Evolutionary conservation across 768 basidiomycete genomes (phyloP).

Genomic region (Pulveroboletus sp.): DNA sequence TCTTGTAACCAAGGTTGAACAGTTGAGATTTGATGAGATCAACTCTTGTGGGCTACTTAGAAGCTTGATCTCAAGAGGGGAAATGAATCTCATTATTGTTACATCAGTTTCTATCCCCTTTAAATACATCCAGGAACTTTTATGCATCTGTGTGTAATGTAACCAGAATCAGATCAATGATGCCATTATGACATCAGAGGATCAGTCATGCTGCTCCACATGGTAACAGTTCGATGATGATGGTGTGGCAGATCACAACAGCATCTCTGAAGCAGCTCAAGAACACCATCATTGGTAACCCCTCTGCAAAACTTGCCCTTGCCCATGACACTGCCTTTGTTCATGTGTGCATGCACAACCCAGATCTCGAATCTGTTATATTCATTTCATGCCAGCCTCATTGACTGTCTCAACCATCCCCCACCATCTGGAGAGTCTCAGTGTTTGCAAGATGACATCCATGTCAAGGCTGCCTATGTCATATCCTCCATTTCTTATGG

Average conservation of each 20-base stretch:
- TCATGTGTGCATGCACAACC: conserved; percentile 47
- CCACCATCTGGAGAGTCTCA: conserved; percentile 31
- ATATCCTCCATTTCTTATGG: conserved; percentile 72
- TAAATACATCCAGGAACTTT: too few relatives aligned
- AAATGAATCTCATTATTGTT: too few relatives aligned
- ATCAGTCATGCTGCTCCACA: too few relatives aligned
- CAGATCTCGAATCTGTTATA: not conserved
- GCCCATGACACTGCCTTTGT: conserved; percentile 56
- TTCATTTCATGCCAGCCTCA: conserved; percentile 42
- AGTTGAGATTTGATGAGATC: too few relatives aligned
- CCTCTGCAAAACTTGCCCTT: conserved; percentile 59
- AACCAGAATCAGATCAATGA: too few relatives aligned
- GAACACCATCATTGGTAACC: conserved; percentile 78
- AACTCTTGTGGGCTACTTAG: too few relatives aligned
- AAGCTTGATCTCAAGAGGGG: too few relatives aligned
- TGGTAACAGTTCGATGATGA: too few relatives aligned
- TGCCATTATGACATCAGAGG: too few relatives aligned
- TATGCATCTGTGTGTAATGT: too few relatives aligned
- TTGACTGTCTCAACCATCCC: conserved; percentile 53
- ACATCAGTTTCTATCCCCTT: too few relatives aligned
- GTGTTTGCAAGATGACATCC: conserved; percentile 46
- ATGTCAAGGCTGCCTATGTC: conserved; percentile 72
- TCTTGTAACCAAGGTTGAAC: too few relatives aligned
- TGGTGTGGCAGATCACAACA: conserved; percentile 29
- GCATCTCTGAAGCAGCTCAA: conserved; percentile 59